phyloP scores from a whole-genome alignment of 306 rosid species.

The Trichosanthes truncata region DNA sequence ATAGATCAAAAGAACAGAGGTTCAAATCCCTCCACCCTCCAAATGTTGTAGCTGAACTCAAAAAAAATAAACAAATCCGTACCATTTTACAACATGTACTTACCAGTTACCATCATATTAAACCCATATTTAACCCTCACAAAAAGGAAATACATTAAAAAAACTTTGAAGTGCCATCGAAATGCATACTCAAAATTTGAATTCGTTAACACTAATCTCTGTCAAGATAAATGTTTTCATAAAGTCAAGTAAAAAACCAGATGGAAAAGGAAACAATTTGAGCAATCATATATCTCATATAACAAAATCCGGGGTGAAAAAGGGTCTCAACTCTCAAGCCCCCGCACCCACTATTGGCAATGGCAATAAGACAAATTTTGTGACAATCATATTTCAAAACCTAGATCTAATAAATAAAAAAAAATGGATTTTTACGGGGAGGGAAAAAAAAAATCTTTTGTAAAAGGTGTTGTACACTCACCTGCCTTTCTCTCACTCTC shows the following conservation, averaged over 20 bases:
- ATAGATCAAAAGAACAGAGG: too few relatives aligned
- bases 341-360: background rate
- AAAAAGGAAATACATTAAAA: too few relatives aligned
- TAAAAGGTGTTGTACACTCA: conserved; percentile 10
- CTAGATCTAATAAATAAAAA: conserved; percentile 1
- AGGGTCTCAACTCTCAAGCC: background rate
- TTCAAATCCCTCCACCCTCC: too few relatives aligned
- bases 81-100: too few relatives aligned
- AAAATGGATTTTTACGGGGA: background rate
- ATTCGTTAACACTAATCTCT: background rate
- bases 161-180: too few relatives aligned
- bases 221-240: background rate
- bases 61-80: too few relatives aligned
- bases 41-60: too few relatives aligned
- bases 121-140: too few relatives aligned
- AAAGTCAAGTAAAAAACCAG: background rate
- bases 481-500: background rate
- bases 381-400: conserved; percentile 1
- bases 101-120: too few relatives aligned
- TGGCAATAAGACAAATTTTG: background rate
- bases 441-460: background rate
- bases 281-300: background rate
- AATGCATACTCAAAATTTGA: background rate
- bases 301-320: conserved; percentile 7
- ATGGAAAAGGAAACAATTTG: background rate